These are phyloP conservation scores for Magnusiomyces fungicola DNA, from an alignment of 1,139 yeast species.

Conservation along the genomic window DNA sequence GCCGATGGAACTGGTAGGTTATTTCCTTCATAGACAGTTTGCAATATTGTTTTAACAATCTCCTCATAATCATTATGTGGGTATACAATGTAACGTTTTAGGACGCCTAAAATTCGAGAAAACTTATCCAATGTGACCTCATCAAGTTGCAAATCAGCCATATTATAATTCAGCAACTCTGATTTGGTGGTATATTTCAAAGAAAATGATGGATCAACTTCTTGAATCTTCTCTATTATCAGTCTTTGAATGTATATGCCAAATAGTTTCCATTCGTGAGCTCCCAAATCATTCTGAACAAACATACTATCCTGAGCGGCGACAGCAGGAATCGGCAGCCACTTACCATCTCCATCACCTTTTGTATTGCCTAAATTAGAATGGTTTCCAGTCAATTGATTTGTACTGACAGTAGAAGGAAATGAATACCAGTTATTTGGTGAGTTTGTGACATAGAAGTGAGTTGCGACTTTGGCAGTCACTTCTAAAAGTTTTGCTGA, in stretches of 20 bases:
- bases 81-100: conserved; percentile 19
- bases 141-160: conserved; percentile 6
- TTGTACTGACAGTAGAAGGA: conserved; percentile 2
- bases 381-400: neutral
- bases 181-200: conserved; percentile 1
- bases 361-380: neutral
- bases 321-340: conserved; percentile 9
- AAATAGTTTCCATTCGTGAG: neutral
- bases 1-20: neutral
- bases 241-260: neutral
- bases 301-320: conserved; percentile 12
- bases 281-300: conserved; percentile 1
- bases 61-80: conserved; percentile 21
- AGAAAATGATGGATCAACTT: neutral
- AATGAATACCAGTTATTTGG: conserved; percentile 13
- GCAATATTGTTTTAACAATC: conserved; percentile 15
- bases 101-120: conserved; percentile 10
- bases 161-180: conserved; percentile 8
- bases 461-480: conserved; percentile 12
- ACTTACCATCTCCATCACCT: conserved; percentile 1
- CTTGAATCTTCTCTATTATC: neutral
- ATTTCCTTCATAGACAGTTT: neutral
- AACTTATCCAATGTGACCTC: neutral
- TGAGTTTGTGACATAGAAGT: conserved; percentile 11
- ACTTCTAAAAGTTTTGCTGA: conserved; percentile 1